These are phyloP conservation scores for Extremus antarcticus DNA, from an alignment of 495 filamentous ascomycete species.

Conservation along the genomic window DNA sequence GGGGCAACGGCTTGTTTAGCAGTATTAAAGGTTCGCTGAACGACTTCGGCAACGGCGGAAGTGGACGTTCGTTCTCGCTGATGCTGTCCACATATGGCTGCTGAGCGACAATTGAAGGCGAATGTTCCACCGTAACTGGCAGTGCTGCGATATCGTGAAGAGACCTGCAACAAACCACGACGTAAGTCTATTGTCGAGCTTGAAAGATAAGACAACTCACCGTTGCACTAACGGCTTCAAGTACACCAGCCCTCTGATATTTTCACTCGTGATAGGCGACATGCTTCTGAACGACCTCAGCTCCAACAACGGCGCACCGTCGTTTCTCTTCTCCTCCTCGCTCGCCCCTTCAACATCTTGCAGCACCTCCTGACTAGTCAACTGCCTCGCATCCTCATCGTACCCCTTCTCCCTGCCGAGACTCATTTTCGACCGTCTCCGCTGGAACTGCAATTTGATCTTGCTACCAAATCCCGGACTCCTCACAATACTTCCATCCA, in stretches of 20 bases:
- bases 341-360: background rate
- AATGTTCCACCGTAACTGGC: too few relatives aligned
- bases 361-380: constrained; percentile 8
- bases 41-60: background rate
- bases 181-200: too few relatives aligned
- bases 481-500: constrained; percentile 6
- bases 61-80: background rate
- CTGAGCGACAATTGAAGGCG: background rate
- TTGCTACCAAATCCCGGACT: constrained; percentile 16
- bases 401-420: constrained; percentile 8
- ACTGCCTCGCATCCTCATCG: constrained; percentile 7
- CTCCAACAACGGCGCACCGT: background rate
- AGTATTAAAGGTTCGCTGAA: constrained; percentile 8
- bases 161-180: too few relatives aligned
- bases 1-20: background rate
- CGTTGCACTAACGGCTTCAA: constrained; percentile 6
- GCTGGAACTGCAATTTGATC: constrained; percentile 11
- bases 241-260: background rate
- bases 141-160: too few relatives aligned
- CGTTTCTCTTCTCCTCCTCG: background rate
- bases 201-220: too few relatives aligned
- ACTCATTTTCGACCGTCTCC: constrained; percentile 3
- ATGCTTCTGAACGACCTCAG: background rate
- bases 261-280: background rate
- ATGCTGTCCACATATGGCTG: background rate